A percentile compares a stretch with the other conserved stretches of the same genome.
Conservation (phyloP, 805 yeast species). For the Candida sphagnicola region DNA sequence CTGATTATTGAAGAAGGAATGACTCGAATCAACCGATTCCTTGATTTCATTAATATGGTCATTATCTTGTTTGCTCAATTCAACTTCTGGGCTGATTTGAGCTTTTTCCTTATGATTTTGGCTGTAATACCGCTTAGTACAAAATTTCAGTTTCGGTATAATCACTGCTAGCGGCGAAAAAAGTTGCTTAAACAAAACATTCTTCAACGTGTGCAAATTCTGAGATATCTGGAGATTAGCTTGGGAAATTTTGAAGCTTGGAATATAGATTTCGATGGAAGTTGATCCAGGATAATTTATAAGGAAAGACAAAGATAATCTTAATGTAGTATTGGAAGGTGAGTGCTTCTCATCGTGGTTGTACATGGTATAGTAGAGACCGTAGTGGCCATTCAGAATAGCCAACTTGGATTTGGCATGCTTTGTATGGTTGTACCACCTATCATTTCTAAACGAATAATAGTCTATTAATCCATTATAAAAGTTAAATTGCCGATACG, state of each 20-base stretch:
- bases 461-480: slow-evolving; percentile 7
- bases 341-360: slow-evolving; percentile 26
- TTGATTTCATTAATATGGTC: background rate
- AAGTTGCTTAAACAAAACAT: background rate
- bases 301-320: slow-evolving; percentile 1
- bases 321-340: slow-evolving; percentile 3
- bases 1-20: background rate
- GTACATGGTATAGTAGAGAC: slow-evolving; percentile 37
- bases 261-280: background rate
- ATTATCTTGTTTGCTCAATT: background rate
- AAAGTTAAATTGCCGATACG: slow-evolving; percentile 10
- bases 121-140: background rate
- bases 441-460: slow-evolving; percentile 8
- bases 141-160: background rate
- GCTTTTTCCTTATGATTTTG: background rate
- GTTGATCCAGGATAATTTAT: background rate
- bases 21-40: background rate
- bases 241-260: background rate
- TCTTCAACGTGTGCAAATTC: background rate
- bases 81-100: background rate
- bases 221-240: background rate
- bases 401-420: slow-evolving; percentile 17
- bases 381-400: slow-evolving; percentile 40
- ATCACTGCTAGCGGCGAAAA: background rate
- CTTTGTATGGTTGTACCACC: slow-evolving; percentile 16